A percentile compares a stretch with the other conserved stretches of the same genome.
Evolutionary conservation across 495 filamentous ascomycete genomes (phyloP).

Genomic region (Xylaria acuta): DNA sequence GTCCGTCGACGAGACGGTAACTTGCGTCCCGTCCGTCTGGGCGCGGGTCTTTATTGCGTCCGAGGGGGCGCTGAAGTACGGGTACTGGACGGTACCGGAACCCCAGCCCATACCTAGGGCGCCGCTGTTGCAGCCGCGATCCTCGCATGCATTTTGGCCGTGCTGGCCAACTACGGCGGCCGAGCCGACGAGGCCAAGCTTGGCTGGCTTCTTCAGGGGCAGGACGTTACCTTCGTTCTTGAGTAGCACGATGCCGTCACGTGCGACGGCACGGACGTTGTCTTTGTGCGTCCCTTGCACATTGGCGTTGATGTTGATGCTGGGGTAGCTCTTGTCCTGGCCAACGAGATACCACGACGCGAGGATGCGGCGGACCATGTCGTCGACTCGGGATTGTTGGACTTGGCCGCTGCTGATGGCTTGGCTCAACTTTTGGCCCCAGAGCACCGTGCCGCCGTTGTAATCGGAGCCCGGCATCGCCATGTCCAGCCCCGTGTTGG

Average conservation of each 20-base stretch:
- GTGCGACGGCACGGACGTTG: constrained; percentile 63
- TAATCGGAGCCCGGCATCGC: constrained; percentile 63
- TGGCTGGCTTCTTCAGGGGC: constrained; percentile 64
- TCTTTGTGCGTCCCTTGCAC: constrained; percentile 63
- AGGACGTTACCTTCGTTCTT: constrained; percentile 69
- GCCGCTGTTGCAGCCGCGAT: constrained; percentile 67
- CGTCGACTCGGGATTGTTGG: constrained; percentile 52
- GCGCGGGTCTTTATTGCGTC: constrained; percentile 60
- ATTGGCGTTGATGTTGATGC: constrained; percentile 58
- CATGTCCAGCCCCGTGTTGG: constrained; percentile 60
- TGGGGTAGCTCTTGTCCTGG: constrained; percentile 58
- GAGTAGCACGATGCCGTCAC: constrained; percentile 75
- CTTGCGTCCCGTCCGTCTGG: constrained; percentile 51
- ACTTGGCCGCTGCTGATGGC: constrained; percentile 59
- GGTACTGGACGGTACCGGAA: constrained; percentile 62
- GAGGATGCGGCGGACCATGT: constrained; percentile 64
- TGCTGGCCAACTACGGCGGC: constrained; percentile 71
- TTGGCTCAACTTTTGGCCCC: constrained; percentile 54
- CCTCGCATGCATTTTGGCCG: constrained; percentile 58
- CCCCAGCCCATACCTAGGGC: constrained; percentile 69
- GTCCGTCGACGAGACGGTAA: constrained; percentile 61
- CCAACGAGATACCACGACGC: constrained; percentile 60
- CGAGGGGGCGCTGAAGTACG: constrained; percentile 63
- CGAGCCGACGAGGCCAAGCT: constrained; percentile 73
- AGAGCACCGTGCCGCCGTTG: constrained; percentile 50